Base-by-base conservation (phyloP, 352 stramenopile genomes). In the Globisporangium nodosum region DNA sequence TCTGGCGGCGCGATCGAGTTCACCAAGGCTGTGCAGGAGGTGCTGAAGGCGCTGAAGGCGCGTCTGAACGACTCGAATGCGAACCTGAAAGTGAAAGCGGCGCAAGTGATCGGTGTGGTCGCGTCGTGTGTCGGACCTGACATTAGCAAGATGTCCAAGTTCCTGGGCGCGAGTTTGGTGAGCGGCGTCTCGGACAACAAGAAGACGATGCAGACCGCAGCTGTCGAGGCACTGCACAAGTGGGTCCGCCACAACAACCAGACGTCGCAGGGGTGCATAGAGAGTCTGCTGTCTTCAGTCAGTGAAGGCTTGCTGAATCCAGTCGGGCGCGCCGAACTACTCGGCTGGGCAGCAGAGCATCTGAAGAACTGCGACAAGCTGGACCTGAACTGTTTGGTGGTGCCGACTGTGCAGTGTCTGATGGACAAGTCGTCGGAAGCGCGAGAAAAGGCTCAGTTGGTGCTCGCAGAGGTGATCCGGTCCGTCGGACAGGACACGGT, bases 11-110 rank as follows among this genome's bases (percentile, higher is more conserved):
- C 76, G 6, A 96, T 96, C 55, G 83, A 94, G 61, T 88, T 93
- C 46, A 94, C 85, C 0, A 90, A 92, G 42, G 63, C 73, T 11
- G 86, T 96, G 4, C 75, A 87, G 63, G 86, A 94, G 62, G 50
- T 92, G 5, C 70, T 94, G 54, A 81, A 85, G 40, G 71, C 54
- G 0, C 62, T 96, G 40, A 96, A 92, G 68, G 78, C 78, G 43
- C 81, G 86, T 21, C 57, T 96, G 13, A 90, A 65, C 30, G 86
- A 96, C 52, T 93, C 85, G 12, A 96, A 96, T 50, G 82, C 85
- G 0, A 96, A 96, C 42, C 56, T 96, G 35, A 96, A 96, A 63
- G 79, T 91, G 15, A 94, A 92, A 55, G 86, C 86, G 21, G 81
- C 77, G 11, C 78, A 92, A 63, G 85, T 96, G 9, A 92, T 96